Evolutionary conservation across 2,329 filamentous ascomycete genomes (phyloP).

Genomic region (Xylaria sp.): DNA sequence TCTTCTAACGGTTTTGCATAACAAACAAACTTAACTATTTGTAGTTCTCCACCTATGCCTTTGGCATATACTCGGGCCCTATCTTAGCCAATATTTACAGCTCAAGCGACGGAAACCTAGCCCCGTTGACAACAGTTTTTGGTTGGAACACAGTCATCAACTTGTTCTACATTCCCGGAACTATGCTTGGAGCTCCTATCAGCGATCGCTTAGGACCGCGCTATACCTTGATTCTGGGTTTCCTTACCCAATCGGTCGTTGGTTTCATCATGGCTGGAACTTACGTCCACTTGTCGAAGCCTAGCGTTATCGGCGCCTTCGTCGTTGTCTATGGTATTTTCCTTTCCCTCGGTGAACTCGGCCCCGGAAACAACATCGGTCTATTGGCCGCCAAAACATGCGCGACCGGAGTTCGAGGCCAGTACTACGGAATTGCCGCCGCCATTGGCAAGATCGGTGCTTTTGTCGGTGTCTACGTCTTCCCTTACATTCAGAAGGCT

Average conservation of each 20-base stretch:
- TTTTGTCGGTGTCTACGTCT: slow-evolving; percentile 86
- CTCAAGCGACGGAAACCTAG: slow-evolving; percentile 45
- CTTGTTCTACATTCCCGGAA: slow-evolving; percentile 87
- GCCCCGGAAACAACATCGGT: slow-evolving; percentile 92
- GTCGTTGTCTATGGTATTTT: slow-evolving; percentile 85
- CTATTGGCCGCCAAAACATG: slow-evolving; percentile 87
- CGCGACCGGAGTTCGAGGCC: slow-evolving; percentile 85
- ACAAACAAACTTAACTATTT: not conserved
- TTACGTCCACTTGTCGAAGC: slow-evolving; percentile 75
- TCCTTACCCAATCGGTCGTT: slow-evolving; percentile 76
- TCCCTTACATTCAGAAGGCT: slow-evolving; percentile 75
- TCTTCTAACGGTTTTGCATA: not conserved
- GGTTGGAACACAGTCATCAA: slow-evolving; percentile 92
- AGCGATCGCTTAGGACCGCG: slow-evolving; percentile 84
- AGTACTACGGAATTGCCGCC: slow-evolving; percentile 76
- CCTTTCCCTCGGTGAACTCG: slow-evolving; percentile 79
- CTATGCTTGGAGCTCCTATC: slow-evolving; percentile 78
- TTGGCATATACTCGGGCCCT: slow-evolving; percentile 83
- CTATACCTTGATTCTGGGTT: slow-evolving; percentile 76
- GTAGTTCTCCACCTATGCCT: slow-evolving; percentile 82
- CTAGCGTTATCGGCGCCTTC: slow-evolving; percentile 76
- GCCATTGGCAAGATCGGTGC: slow-evolving; percentile 81
- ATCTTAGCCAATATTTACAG: slow-evolving; percentile 76
- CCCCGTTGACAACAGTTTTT: slow-evolving; percentile 79
- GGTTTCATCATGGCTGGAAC: slow-evolving; percentile 90